Evolutionary conservation across 192 early-diverging fungal species (phyloP).

Genomic region (Fimicolochytrium jonesii): DNA sequence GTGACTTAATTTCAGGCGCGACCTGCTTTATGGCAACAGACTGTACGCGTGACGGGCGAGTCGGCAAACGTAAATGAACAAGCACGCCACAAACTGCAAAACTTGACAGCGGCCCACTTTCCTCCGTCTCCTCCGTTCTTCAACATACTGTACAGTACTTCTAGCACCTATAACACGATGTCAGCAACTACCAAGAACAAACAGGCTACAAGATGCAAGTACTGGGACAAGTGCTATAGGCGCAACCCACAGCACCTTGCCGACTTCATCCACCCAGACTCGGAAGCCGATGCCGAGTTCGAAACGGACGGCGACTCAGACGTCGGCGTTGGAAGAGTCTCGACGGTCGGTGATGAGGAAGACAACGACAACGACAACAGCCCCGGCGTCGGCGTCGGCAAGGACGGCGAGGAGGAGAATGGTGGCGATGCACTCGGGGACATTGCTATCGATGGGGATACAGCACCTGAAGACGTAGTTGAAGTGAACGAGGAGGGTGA

Average conservation of each 20-base stretch:
- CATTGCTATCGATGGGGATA: neutral
- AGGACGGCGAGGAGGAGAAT: conserved; percentile 15
- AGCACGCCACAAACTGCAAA: neutral
- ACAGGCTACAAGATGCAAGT: conserved; percentile 26
- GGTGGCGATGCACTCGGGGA: neutral
- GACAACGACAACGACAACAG: neutral
- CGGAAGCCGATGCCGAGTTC: neutral
- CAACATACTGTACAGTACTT: neutral
- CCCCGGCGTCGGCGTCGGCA: neutral
- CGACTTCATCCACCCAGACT: conserved; percentile 10
- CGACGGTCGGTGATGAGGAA: neutral
- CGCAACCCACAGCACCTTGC: conserved; percentile 32
- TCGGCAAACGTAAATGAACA: neutral
- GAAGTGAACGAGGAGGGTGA: conserved; percentile 29
- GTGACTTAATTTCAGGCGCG: too few species aligned
- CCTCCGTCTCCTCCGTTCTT: neutral
- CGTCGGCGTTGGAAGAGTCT: neutral
- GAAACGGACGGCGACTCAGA: neutral
- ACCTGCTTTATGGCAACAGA: too few species aligned
- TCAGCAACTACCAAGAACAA: too few species aligned
- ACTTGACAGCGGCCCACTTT: neutral
- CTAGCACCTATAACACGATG: too few species aligned
- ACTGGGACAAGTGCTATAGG: conserved; percentile 28
- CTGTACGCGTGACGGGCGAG: neutral
- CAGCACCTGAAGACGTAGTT: conserved; percentile 8